Evolutionary conservation across 2,329 filamentous ascomycete genomes (phyloP).

Genomic region (Colletotrichum musae): DNA sequence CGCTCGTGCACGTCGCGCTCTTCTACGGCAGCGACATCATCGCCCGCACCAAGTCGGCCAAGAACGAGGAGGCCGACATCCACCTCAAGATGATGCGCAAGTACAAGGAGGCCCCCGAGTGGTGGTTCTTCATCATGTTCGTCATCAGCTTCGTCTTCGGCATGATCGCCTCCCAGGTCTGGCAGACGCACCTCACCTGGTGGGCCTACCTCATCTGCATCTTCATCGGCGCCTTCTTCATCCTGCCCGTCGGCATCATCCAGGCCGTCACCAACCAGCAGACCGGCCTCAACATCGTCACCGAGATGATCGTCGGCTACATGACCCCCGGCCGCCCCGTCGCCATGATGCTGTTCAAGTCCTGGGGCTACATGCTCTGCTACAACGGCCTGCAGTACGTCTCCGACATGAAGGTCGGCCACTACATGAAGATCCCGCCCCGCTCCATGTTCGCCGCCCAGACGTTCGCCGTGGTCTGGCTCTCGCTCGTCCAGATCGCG

Average conservation of each 20-base stretch:
- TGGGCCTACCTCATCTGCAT: constrained; percentile 59
- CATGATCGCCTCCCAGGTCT: constrained; percentile 54
- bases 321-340: constrained; percentile 62
- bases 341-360: constrained; percentile 67
- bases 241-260: constrained; percentile 61
- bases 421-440: constrained; percentile 69
- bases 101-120: constrained; percentile 68
- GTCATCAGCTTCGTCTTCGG: constrained; percentile 64
- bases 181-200: constrained; percentile 59
- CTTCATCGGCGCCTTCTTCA: constrained; percentile 56
- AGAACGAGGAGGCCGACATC: constrained; percentile 62
- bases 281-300: constrained; percentile 63
- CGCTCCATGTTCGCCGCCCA: constrained; percentile 64
- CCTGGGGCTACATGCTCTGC: constrained; percentile 61
- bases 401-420: constrained; percentile 66
- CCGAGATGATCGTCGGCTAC: constrained; percentile 65
- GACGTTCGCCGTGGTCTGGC: constrained; percentile 57
- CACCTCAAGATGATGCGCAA: constrained; percentile 70
- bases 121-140: constrained; percentile 69
- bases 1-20: constrained; percentile 65
- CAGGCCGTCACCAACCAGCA: constrained; percentile 65
- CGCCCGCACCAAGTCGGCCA: constrained; percentile 49
- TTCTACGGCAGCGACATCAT: constrained; percentile 67
- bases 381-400: constrained; percentile 63
- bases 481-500: constrained; percentile 55